A percentile compares a stretch with the other conserved stretches of the same genome.
Conservation (phyloP, 176 grass and related monocot species). For the Oryza glaberrima region DNA sequence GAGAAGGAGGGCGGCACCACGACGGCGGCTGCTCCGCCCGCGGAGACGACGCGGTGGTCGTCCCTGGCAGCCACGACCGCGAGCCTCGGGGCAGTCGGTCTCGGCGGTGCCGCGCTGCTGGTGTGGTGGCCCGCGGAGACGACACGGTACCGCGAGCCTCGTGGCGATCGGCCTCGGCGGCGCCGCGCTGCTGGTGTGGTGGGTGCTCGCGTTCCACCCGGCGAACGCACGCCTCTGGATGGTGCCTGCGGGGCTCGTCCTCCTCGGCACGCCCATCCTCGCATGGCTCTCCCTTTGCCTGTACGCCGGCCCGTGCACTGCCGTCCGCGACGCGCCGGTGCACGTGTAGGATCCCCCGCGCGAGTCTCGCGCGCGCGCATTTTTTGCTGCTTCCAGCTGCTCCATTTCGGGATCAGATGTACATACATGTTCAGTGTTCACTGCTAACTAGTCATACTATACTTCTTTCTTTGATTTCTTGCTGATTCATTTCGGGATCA, state of each 20-base stretch:
- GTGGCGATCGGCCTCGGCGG: constrained; percentile 57
- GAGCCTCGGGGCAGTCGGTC: constrained; percentile 47
- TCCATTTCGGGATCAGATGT: neutral
- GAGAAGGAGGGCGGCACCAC: no score
- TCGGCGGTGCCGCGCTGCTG: constrained; percentile 75
- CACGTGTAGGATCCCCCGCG: neutral
- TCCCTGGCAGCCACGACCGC: constrained; percentile 13
- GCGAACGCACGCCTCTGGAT: constrained; percentile 83
- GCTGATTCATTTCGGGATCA: constrained; percentile 23
- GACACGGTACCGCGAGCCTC: constrained; percentile 30
- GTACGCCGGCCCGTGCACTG: constrained; percentile 46
- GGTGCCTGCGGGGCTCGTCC: constrained; percentile 83
- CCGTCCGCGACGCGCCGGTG: neutral
- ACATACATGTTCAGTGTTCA: neutral
- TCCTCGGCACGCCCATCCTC: constrained; percentile 79
- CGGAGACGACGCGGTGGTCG: constrained; percentile 3
- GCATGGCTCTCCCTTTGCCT: constrained; percentile 72
- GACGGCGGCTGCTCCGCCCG: no score
- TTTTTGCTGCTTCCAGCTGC: neutral
- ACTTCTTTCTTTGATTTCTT: constrained; percentile 1
- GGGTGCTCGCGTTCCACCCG: constrained; percentile 79
- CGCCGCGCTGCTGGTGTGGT: constrained; percentile 78
- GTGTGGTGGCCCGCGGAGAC: constrained; percentile 58
- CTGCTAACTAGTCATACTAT: neutral
- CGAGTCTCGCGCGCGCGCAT: neutral